Evolutionary conservation across 2,329 filamentous ascomycete genomes (phyloP).

Genomic region (Laburnicola sp.): DNA sequence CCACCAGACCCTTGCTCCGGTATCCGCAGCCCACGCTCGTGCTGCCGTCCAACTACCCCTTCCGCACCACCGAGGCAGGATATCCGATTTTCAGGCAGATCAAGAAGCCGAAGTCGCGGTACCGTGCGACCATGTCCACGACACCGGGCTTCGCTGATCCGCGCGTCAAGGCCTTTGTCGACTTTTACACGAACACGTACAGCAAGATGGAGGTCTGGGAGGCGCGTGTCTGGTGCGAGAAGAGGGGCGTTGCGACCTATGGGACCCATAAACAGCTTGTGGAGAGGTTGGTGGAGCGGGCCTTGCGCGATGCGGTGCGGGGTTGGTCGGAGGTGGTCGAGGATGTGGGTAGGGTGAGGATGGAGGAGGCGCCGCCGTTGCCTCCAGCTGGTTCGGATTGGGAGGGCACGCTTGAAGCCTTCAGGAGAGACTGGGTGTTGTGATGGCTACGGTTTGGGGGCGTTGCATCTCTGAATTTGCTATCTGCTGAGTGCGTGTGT

Average conservation of each 20-base stretch:
- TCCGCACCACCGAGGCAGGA: not conserved
- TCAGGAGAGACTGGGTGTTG: no score
- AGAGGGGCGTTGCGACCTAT: not conserved
- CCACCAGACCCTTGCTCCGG: no score
- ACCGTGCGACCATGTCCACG: not conserved
- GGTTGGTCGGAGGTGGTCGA: not conserved
- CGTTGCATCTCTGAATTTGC: no score
- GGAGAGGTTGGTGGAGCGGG: conserved; percentile 1
- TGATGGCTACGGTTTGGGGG: no score
- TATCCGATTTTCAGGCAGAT: not conserved
- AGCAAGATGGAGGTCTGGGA: not conserved
- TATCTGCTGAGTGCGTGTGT: no score
- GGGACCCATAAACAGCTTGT: not conserved
- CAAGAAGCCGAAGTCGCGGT: not conserved
- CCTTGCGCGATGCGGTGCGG: not conserved
- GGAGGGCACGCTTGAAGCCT: no score
- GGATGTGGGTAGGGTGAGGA: not conserved
- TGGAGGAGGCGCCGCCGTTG: not conserved
- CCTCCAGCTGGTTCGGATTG: not conserved
- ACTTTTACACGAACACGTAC: not conserved
- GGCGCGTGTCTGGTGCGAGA: not conserved
- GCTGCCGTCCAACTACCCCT: not conserved
- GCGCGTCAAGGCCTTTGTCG: not conserved
- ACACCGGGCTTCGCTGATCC: not conserved
- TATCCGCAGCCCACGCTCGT: not conserved